phyloP scores from a whole-genome alignment of 2,329 filamentous ascomycete genomes.

The Metarhizium robertsii region DNA sequence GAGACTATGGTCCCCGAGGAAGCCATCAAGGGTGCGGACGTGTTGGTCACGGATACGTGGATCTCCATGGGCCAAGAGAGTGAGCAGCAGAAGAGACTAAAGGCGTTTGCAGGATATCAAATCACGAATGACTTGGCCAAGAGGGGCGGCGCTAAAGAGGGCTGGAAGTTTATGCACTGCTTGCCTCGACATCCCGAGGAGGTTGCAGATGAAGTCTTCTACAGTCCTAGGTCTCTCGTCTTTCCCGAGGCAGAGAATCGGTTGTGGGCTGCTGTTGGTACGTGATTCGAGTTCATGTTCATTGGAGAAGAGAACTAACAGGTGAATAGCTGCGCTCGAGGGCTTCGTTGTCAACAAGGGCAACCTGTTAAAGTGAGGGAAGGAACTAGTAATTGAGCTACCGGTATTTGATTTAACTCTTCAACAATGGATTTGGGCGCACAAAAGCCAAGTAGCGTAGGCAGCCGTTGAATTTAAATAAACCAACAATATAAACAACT shows the following conservation, averaged over 20 bases:
- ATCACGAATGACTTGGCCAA: constrained; percentile 79
- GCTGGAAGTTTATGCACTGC: constrained; percentile 99
- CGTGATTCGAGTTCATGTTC: constrained; percentile 22
- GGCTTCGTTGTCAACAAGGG: constrained; percentile 94
- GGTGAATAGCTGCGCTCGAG: constrained; percentile 58
- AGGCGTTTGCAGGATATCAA: constrained; percentile 81
- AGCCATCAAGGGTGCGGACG: constrained; percentile 74
- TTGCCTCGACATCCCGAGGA: constrained; percentile 87
- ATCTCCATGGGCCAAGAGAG: constrained; percentile 96
- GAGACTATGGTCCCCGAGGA: constrained; percentile 79
- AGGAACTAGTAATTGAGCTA: not conserved
- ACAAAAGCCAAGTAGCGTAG: constrained; percentile 7
- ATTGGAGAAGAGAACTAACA: not conserved
- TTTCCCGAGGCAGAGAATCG: constrained; percentile 94
- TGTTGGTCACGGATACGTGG: constrained; percentile 96
- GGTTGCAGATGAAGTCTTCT: constrained; percentile 91
- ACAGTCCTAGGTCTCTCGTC: constrained; percentile 73
- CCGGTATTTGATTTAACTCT: not conserved
- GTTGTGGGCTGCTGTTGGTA: constrained; percentile 77
- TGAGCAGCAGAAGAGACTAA: constrained; percentile 66
- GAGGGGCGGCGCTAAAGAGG: constrained; percentile 73
- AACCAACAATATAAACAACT: constrained; percentile 6
- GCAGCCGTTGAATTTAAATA: constrained; percentile 5
- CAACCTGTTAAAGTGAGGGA: constrained; percentile 38
- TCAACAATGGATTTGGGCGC: constrained; percentile 2